Conservation (phyloP, 768 basidiomycete genomes). For the Phanerochaete carnosa region DNA sequence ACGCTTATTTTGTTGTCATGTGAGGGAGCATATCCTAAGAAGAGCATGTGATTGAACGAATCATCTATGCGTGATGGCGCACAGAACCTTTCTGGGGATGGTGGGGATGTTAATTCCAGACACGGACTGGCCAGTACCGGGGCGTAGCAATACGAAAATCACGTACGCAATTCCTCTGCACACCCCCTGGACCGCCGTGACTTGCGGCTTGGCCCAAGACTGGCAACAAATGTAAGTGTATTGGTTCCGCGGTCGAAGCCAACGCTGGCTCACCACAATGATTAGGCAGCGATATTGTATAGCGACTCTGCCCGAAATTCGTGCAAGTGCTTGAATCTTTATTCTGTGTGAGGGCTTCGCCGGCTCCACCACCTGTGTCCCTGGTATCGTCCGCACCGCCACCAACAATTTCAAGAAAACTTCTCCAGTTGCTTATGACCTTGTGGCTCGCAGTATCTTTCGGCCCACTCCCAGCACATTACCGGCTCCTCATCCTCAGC, state of each 20-base stretch:
- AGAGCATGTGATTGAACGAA: background rate
- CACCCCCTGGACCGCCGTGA: constrained; percentile 10
- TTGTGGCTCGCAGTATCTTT: background rate
- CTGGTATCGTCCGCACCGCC: constrained; percentile 28
- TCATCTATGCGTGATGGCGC: background rate
- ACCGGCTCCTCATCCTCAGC: constrained; percentile 25
- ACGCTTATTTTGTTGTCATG: background rate
- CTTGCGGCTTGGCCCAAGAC: constrained; percentile 8
- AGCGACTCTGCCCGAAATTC: background rate
- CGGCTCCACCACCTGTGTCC: constrained; percentile 33
- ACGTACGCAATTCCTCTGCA: constrained; percentile 10
- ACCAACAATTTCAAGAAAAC: constrained; percentile 27
- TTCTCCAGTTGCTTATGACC: background rate
- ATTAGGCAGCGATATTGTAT: constrained; percentile 18
- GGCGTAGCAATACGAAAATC: constrained; percentile 1
- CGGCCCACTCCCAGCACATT: constrained; percentile 34
- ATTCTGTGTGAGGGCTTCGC: constrained; percentile 27
- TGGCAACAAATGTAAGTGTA: constrained; percentile 18
- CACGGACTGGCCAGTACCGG: background rate
- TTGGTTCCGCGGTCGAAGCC: background rate
- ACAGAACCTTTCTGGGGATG: background rate
- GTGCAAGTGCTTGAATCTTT: background rate
- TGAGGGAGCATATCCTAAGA: background rate
- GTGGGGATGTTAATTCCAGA: background rate
- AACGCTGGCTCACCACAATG: background rate